These are phyloP conservation scores for Hanseniaspora singularis DNA, from an alignment of 805 yeast genomes.

Conservation along the genomic window DNA sequence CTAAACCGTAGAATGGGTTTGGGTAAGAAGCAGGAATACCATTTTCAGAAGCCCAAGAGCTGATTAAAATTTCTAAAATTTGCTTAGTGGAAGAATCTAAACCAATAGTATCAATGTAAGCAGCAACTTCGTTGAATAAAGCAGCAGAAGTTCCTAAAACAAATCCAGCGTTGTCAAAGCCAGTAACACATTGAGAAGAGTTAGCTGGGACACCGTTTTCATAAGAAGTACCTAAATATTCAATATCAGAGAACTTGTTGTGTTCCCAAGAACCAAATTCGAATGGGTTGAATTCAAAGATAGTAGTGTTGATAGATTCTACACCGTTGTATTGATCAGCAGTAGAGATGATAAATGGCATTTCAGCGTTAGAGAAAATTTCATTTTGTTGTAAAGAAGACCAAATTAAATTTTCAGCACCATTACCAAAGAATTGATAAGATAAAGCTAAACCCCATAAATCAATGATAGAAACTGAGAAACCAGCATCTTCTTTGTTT, in stretches of 20 bases:
- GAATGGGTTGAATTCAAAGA: slow-evolving; percentile 51
- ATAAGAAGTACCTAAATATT: slow-evolving; percentile 60
- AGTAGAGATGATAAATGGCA: slow-evolving; percentile 64
- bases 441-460: slow-evolving; percentile 71
- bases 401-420: slow-evolving; percentile 55
- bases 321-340: slow-evolving; percentile 55
- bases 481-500: slow-evolving; percentile 50
- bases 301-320: slow-evolving; percentile 57
- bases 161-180: slow-evolving; percentile 73
- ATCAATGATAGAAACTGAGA: slow-evolving; percentile 54
- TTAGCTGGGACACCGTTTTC: slow-evolving; percentile 46
- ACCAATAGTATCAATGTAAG: slow-evolving; percentile 27
- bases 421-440: slow-evolving; percentile 57
- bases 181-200: slow-evolving; percentile 45
- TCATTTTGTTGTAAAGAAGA: slow-evolving; percentile 49
- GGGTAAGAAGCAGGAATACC: slow-evolving; percentile 66
- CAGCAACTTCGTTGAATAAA: slow-evolving; percentile 45
- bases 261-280: slow-evolving; percentile 89
- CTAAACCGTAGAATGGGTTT: slow-evolving; percentile 51
- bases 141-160: slow-evolving; percentile 75
- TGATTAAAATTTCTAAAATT: slow-evolving; percentile 37
- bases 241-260: slow-evolving; percentile 50
- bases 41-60: slow-evolving; percentile 38
- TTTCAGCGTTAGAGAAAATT: slow-evolving; percentile 47
- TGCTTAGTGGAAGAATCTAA: slow-evolving; percentile 35